These are phyloP conservation scores for Punica granatum DNA, from an alignment of 345 rosid species.

Conservation along the genomic window DNA sequence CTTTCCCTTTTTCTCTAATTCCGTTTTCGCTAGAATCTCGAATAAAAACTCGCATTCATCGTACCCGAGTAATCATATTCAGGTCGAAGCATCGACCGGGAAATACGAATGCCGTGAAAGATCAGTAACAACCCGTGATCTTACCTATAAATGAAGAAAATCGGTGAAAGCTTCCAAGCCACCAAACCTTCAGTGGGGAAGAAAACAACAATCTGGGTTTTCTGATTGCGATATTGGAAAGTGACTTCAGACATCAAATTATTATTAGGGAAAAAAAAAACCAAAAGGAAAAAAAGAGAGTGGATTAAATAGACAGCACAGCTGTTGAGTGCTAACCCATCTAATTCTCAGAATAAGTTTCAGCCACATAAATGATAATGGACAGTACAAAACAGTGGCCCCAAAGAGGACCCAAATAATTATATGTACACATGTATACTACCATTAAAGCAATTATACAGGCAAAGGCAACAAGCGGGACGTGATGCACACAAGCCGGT, in stretches of 20 bases:
- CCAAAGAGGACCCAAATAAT: neutral
- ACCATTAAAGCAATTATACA: neutral
- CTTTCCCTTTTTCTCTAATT: too few relatives aligned
- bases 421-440: constrained; percentile 2
- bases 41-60: too few relatives aligned
- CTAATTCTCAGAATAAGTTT: neutral
- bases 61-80: too few relatives aligned
- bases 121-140: neutral
- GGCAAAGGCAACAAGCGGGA: neutral
- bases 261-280: too few relatives aligned
- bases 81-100: neutral
- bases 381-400: neutral
- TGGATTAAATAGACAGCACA: too few relatives aligned
- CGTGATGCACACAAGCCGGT: neutral
- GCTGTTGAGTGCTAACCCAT: neutral
- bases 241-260: neutral
- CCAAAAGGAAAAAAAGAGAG: neutral
- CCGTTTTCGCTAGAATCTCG: too few relatives aligned
- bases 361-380: neutral
- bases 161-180: neutral
- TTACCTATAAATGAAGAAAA: neutral
- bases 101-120: neutral
- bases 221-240: neutral
- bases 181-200: neutral
- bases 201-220: neutral